These are phyloP conservation scores for Hansenula anomala DNA, from an alignment of 1,139 yeast species.

Conservation along the genomic window DNA sequence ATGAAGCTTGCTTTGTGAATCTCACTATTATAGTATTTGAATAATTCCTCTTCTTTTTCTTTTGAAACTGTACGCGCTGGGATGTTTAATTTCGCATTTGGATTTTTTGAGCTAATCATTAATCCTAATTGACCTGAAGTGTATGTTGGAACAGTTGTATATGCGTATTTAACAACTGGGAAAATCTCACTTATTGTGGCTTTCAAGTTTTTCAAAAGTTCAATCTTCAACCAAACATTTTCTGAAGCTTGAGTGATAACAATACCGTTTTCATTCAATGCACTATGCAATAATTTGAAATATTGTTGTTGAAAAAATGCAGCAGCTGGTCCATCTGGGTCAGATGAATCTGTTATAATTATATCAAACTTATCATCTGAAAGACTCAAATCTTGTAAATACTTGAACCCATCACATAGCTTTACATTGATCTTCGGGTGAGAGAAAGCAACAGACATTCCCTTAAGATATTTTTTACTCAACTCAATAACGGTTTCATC, in stretches of 20 bases:
- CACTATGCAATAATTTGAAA: constrained; percentile 65
- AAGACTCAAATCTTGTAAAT: constrained; percentile 39
- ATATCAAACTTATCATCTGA: constrained; percentile 59
- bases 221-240: constrained; percentile 84
- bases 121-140: constrained; percentile 96
- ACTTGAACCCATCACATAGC: constrained; percentile 88
- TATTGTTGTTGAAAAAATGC: constrained; percentile 83
- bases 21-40: constrained; percentile 67
- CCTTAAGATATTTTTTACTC: constrained; percentile 70
- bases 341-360: constrained; percentile 92
- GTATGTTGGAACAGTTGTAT: constrained; percentile 90
- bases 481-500: constrained; percentile 82
- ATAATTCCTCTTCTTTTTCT: constrained; percentile 46
- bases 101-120: constrained; percentile 71
- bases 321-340: constrained; percentile 98
- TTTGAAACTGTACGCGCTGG: constrained; percentile 51
- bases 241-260: constrained; percentile 92
- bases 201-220: constrained; percentile 56
- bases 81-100: constrained; percentile 39
- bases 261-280: constrained; percentile 69
- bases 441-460: constrained; percentile 68
- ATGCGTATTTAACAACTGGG: constrained; percentile 70
- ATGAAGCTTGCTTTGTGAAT: constrained; percentile 81
- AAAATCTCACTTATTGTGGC: constrained; percentile 66
- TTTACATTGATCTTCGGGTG: constrained; percentile 72